Evolutionary conservation across 495 filamentous ascomycete genomes (phyloP), one percentile per base, ranked within the genome.

Genomic region (Mycothermus thermophilus): DNA sequence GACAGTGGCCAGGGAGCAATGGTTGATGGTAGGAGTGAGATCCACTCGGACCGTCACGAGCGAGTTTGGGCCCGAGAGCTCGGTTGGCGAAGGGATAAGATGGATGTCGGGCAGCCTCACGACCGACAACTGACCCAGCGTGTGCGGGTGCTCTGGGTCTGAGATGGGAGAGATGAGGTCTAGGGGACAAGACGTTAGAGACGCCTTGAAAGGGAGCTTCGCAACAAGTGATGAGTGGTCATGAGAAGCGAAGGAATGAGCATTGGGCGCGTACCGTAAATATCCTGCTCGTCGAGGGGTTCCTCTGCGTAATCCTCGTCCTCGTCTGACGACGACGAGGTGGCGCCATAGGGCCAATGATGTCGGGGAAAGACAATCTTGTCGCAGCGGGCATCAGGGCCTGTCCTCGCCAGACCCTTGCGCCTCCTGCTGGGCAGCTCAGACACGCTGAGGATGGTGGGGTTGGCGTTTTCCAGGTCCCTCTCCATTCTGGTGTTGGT

Each of bases 1-100:
- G 33, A 96, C 85, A 1, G 92, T 96, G 8, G 90, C 92, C 10
- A 96, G 71, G 23, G 82, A 88, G 63, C 90, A 97, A 49, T 96
- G 92, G 13, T 86, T 93, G 50, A 96, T 84, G 12, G 92, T 97
- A n/a, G 90, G 90, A 3, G 90, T 97, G 34, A 97, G 77, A 44
- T 82, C 66, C 19, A 85, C 74, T 5, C 71, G 58, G 3, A 83
- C 77, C 8, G 54, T 58, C 17, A 53, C 54, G 40, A 73, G 45
- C 12, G 58, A 50, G 29, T 62, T 48, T 24, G 60, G 54, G 24
- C 65, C 71, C 28, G 54, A 55, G 17, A 52, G 50, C 46, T 60
- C 44, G 9, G 74, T 66, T 11, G 75, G 66, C 8, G 76, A 66
- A 17, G 81, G 79, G 7, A 59, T 67, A 38, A 97, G 77, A 40